These are phyloP conservation scores for Eustoma russellianum DNA, from an alignment of 257 asterid species.

Conservation along the genomic window DNA sequence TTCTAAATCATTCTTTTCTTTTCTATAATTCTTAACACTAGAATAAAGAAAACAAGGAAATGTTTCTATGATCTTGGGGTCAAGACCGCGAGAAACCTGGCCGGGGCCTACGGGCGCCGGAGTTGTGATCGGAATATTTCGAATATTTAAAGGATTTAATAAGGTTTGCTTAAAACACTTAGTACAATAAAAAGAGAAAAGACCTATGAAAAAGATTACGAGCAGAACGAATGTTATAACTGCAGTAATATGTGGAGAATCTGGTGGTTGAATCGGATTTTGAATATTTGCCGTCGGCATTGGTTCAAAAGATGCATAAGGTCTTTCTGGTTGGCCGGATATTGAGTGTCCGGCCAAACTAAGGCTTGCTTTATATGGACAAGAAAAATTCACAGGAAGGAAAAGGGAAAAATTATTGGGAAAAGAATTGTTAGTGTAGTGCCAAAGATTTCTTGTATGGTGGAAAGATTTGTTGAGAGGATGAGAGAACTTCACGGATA, in stretches of 20 bases:
- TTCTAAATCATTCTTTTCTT: constrained; percentile 62
- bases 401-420: too few species aligned
- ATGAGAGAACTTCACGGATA: too few species aligned
- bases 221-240: constrained; percentile 54
- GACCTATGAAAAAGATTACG: constrained; percentile 47
- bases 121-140: constrained; percentile 15
- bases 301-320: not conserved
- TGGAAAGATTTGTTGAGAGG: too few species aligned
- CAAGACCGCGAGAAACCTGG: constrained; percentile 35
- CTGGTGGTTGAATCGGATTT: constrained; percentile 14
- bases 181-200: constrained; percentile 62
- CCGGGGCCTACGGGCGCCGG: constrained; percentile 23
- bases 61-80: constrained; percentile 43
- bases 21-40: constrained; percentile 48
- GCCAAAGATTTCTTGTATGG: too few species aligned
- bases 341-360: constrained; percentile 22
- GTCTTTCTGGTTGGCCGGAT: constrained; percentile 13
- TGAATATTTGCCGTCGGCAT: constrained; percentile 34
- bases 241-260: constrained; percentile 52
- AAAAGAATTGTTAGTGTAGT: too few species aligned
- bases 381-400: constrained; percentile 5
- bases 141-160: constrained; percentile 41
- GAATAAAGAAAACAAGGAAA: constrained; percentile 71
- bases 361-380: constrained; percentile 8
- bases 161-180: constrained; percentile 53